These are phyloP conservation scores for Penicillium simplicissimum DNA, from an alignment of 495 filamentous ascomycete genomes.

Conservation along the genomic window DNA sequence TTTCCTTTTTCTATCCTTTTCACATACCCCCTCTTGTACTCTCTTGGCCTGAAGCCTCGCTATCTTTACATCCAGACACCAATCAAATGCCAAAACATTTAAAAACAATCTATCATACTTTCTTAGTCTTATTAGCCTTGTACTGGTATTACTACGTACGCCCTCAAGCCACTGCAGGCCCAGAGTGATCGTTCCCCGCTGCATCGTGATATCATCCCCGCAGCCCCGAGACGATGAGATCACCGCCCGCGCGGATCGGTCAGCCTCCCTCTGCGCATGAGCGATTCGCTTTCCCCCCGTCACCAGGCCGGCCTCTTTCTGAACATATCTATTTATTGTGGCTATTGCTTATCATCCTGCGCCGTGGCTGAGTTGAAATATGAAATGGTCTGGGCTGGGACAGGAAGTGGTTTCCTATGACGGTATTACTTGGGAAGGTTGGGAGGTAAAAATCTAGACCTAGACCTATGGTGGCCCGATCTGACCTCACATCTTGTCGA, in stretches of 20 bases:
- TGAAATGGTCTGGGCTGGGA: not conserved
- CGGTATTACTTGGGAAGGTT: not conserved
- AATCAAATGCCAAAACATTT: not conserved
- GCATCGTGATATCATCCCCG: conserved; percentile 26
- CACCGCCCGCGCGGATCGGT: conserved; percentile 13
- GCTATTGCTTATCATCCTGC: not conserved
- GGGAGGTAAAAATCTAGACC: no score
- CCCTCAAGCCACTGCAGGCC: not conserved
- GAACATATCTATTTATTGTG: not conserved
- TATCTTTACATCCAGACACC: not conserved
- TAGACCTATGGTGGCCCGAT: not conserved
- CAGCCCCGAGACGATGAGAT: conserved; percentile 18
- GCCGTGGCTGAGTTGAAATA: not conserved
- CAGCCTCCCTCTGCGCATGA: conserved; percentile 6
- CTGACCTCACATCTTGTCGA: not conserved
- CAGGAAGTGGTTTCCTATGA: not conserved
- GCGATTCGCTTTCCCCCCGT: not conserved
- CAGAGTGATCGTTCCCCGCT: conserved; percentile 4
- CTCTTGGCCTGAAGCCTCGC: conserved; percentile 1
- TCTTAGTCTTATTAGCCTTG: not conserved
- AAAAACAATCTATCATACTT: not conserved
- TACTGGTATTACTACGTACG: conserved; percentile 12
- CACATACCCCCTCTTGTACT: conserved; percentile 19
- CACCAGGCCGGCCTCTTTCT: not conserved
- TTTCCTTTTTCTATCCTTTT: conserved; percentile 13